phyloP scores from a whole-genome alignment of 1,284 basidiomycete species.

The Ceratobasidium sp. region DNA sequence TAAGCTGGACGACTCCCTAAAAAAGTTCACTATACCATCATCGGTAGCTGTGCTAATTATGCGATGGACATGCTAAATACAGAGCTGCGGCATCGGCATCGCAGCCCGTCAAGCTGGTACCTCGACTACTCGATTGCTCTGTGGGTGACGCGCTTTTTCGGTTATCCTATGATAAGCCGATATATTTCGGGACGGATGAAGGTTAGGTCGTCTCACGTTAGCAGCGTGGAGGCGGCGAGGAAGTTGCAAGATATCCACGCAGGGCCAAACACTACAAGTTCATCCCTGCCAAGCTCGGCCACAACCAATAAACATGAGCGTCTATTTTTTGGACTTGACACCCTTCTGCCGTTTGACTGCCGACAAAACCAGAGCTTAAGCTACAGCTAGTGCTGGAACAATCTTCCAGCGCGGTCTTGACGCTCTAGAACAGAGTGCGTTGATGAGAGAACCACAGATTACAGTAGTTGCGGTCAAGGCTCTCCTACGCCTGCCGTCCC shows the following conservation, averaged over 20 bases:
- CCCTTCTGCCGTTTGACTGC: not conserved
- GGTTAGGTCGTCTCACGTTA: not conserved
- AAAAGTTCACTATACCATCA: not conserved
- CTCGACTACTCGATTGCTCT: slow-evolving; percentile 3
- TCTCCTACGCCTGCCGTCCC: not conserved
- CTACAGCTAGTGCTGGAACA: not conserved
- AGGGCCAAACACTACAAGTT: not conserved
- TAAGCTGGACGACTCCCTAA: not conserved
- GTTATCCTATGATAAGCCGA: not conserved
- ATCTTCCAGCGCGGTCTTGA: not conserved
- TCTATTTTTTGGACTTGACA: not conserved
- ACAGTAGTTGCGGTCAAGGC: slow-evolving; percentile 13
- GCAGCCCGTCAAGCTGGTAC: slow-evolving; percentile 3
- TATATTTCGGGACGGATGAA: not conserved
- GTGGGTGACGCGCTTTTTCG: not conserved
- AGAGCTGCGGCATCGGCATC: not conserved
- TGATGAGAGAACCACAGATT: not conserved
- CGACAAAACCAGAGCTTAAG: not conserved
- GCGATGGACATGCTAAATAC: slow-evolving; percentile 8
- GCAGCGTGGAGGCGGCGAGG: not conserved
- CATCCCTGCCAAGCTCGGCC: not conserved
- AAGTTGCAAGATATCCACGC: not conserved
- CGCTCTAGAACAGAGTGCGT: not conserved
- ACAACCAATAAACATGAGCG: not conserved
- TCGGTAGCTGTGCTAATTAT: not conserved